A percentile compares a stretch with the other conserved stretches of the same genome.
Evolutionary conservation across 805 yeast species (phyloP).

Genomic region (Candida maesae): DNA sequence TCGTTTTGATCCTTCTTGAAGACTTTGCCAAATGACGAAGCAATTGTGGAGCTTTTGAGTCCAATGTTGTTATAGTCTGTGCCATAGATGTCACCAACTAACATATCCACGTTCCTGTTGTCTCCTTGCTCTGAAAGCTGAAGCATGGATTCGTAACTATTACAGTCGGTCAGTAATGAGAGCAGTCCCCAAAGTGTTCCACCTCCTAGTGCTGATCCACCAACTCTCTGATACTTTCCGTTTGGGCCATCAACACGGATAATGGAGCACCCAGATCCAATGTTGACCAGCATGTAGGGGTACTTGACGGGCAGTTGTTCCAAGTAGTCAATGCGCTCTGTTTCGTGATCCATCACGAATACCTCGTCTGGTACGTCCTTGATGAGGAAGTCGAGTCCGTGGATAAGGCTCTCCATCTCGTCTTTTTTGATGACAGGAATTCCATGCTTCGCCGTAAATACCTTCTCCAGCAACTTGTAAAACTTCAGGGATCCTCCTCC

Average conservation of each 20-base stretch:
- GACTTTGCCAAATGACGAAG: constrained; percentile 92
- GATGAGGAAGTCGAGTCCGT: constrained; percentile 86
- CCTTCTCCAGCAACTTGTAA: constrained; percentile 53
- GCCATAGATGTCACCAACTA: constrained; percentile 97
- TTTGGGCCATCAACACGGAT: constrained; percentile 82
- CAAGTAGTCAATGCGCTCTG: constrained; percentile 26
- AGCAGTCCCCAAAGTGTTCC: constrained; percentile 97
- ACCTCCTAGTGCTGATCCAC: constrained; percentile 96
- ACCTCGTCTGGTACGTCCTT: constrained; percentile 86
- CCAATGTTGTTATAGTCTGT: constrained; percentile 85
- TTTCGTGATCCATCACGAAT: constrained; percentile 64
- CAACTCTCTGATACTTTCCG: constrained; percentile 72
- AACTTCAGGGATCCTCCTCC: constrained; percentile 97
- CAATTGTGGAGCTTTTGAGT: constrained; percentile 82
- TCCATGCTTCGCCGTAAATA: constrained; percentile 34
- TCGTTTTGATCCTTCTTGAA: constrained; percentile 49
- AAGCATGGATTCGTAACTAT: constrained; percentile 89
- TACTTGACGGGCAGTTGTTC: constrained; percentile 39
- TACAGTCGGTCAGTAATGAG: constrained; percentile 81
- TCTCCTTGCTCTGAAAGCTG: constrained; percentile 86
- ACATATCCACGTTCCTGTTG: constrained; percentile 86
- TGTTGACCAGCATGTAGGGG: constrained; percentile 87
- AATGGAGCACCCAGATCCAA: constrained; percentile 96
- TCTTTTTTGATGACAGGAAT: constrained; percentile 52
- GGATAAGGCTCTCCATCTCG: constrained; percentile 92